Conservation (phyloP, 352 stramenopile species). For the Globisporangium echinulatum region DNA sequence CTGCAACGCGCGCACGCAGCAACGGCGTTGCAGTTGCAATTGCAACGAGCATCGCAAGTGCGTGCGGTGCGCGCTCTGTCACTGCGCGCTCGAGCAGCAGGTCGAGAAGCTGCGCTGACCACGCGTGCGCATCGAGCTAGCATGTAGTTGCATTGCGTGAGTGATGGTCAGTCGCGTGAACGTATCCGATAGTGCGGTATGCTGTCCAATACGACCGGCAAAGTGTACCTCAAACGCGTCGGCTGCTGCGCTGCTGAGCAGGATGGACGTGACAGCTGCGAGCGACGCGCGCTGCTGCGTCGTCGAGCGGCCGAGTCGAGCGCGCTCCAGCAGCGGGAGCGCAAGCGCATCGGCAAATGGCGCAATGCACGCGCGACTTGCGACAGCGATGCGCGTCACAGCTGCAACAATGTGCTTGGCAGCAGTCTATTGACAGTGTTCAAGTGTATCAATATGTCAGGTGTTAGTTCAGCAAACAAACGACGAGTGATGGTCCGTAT, state of each 20-base stretch:
- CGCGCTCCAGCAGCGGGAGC: conserved; percentile 25
- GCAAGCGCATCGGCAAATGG: conserved; percentile 42
- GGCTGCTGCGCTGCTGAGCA: conserved; percentile 32
- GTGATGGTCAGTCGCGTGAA: too few relatives aligned
- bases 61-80: conserved; percentile 36
- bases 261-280: conserved; percentile 39
- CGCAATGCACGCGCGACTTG: conserved; percentile 30
- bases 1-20: conserved; percentile 30
- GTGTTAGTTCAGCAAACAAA: background rate
- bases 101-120: conserved; percentile 36
- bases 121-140: conserved; percentile 31
- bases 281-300: conserved; percentile 40
- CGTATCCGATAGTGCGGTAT: too few relatives aligned
- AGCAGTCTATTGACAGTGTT: conserved; percentile 14
- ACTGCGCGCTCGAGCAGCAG: conserved; percentile 40
- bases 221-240: conserved; percentile 31
- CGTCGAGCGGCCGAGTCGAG: conserved; percentile 25
- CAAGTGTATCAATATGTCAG: background rate
- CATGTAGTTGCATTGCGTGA: too few relatives aligned
- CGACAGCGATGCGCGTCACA: conserved; percentile 40
- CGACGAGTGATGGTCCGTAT: background rate
- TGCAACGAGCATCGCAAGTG: conserved; percentile 35
- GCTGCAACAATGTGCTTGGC: conserved; percentile 46
- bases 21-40: conserved; percentile 25
- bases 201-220: background rate